Evolutionary conservation across 306 rosid genomes (phyloP), one percentile per base, ranked within the genome.

Genomic region (Cyamopsis tetragonoloba): DNA sequence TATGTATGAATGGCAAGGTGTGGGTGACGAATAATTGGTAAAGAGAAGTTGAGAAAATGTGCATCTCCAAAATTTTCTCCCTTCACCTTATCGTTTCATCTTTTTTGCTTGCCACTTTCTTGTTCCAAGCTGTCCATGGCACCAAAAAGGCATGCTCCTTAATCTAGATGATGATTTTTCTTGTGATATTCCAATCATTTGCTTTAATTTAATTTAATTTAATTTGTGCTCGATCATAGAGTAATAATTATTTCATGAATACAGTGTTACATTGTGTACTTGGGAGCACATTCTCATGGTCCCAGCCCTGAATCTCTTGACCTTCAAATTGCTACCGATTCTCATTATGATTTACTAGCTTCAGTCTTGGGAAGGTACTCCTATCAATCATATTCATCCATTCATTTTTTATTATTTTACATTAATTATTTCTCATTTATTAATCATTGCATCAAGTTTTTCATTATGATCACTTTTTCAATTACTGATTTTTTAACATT

Each of bases 361-460:
- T 78, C 82, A 11, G 13, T 47, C 7, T n/a, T 78, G 7, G 71
- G 71, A 58, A 72, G 82, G 82, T 78, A 64, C 17, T n/a, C n/a
- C n/a, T n/a, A n/a, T n/a, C n/a, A n/a, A n/a, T n/a, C n/a, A 13
- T 0, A 7, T 17, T 7, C n/a, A 27, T 10, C 0, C 1, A 13
- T 7, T 26, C 8, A 24, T n/a, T 50, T 24, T 50, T 22, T 2
- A 23, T 23, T 24, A 12, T 50, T 9, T n/a, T n/a, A n/a, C n/a
- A n/a, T n/a, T n/a, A n/a, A n/a, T n/a, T n/a, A n/a, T n/a, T n/a
- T n/a, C n/a, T n/a, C n/a, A n/a, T n/a, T n/a, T n/a, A n/a, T n/a
- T n/a, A n/a, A n/a, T n/a, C n/a, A n/a, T n/a, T n/a, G n/a, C n/a
- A n/a, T n/a, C n/a, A n/a, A n/a, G n/a, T n/a, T n/a, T n/a, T n/a